Evolutionary conservation across 768 basidiomycete species (phyloP), one percentile per base, ranked within the genome.

Genomic region (Macrolepiota dolichaula): DNA sequence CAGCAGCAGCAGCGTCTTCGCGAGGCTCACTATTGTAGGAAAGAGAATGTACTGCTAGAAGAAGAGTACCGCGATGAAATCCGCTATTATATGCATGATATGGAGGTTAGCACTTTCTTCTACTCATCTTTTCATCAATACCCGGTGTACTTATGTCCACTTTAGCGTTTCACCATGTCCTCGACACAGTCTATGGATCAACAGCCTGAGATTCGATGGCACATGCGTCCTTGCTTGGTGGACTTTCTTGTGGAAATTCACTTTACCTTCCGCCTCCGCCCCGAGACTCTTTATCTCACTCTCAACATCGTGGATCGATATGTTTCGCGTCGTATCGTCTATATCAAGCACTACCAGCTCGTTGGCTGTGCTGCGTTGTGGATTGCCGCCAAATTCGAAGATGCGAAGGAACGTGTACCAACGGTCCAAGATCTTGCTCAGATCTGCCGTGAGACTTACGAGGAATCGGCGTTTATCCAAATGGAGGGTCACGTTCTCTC

Each of bases 311-410:
- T 98, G 74, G 97, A 99, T 76, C 94, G 97, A 68, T 99, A 98
- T 74, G 94, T 98, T 29, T 98, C 97, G 53, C 95, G 97, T 67
- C 92, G 97, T 57, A 89, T 99, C 64, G 97, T 99, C 63, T 98
- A 94, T 78, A 94, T 94, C 80, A 98, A 96, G 75, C 97, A 99
- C 77, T 98, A 99, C 71, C 97, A 99, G 70, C 91, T 99, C 61
- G 96, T 98, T 59, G 97, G 97, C 19, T 99, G 97, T 70, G 94
- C 96, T 24, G 94, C 97, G 40, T 83, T 99, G 12, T 99, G 97
- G 97, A 98, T 98, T 67, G 97, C 97, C 15, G 92, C 96, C 65
- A 99, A 99, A 77, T 99, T 98, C 68, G 97, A 99, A 76, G 97
- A 99, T 70, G 92, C 95, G 24, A 98, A 99, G 74, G 96, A 98